phyloP scores from a whole-genome alignment of 768 basidiomycete genomes.

The Roridomyces roridus region DNA sequence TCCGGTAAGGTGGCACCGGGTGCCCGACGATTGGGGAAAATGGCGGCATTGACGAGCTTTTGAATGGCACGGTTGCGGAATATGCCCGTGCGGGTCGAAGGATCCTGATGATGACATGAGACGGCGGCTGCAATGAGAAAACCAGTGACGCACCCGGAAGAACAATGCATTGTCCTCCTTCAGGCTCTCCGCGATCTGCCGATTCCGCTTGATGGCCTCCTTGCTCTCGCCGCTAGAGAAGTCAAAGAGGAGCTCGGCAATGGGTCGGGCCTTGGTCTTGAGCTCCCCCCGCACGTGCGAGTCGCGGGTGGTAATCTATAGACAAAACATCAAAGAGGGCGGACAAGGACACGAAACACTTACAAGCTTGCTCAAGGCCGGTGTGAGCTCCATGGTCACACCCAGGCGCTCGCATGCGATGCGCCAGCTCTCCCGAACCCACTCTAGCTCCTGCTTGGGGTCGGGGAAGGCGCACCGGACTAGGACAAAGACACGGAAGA shows the following conservation, averaged over 20 bases:
- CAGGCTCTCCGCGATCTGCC: background rate
- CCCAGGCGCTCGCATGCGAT: background rate
- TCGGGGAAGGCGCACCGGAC: constrained; percentile 11
- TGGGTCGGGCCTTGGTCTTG: constrained; percentile 25
- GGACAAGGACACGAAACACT: background rate
- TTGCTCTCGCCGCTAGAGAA: constrained; percentile 22
- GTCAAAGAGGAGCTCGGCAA: constrained; percentile 18
- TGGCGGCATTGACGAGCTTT: too few relatives aligned
- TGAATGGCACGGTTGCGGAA: too few relatives aligned
- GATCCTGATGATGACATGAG: background rate
- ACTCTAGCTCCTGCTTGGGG: background rate
- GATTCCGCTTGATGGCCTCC: constrained; percentile 18
- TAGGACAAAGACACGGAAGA: constrained; percentile 5
- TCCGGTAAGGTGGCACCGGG: too few relatives aligned
- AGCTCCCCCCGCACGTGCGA: constrained; percentile 29
- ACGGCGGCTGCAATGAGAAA: too few relatives aligned
- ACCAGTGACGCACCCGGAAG: constrained; percentile 1
- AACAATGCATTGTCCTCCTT: background rate
- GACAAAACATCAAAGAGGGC: background rate
- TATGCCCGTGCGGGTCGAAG: too few relatives aligned
- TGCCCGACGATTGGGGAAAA: too few relatives aligned
- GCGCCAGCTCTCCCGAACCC: constrained; percentile 5
- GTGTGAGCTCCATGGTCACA: background rate
- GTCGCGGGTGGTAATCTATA: constrained; percentile 26
- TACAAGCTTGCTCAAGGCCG: constrained; percentile 18